Conservation (phyloP, 2,329 filamentous ascomycete genomes). For the Scedosporium dehoogii region DNA sequence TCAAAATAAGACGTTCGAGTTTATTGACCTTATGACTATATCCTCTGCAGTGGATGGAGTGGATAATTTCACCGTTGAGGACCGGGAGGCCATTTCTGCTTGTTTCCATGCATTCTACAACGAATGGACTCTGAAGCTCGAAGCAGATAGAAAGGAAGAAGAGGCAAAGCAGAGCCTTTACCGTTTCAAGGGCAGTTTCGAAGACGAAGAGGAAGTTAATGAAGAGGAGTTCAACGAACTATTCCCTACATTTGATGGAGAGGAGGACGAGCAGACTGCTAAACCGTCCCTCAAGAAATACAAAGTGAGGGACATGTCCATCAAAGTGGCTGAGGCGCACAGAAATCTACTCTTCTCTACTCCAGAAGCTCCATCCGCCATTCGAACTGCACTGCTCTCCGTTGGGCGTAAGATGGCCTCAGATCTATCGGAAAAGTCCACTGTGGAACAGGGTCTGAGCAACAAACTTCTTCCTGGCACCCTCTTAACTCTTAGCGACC, state of each 20-base stretch:
- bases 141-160: conserved; percentile 65
- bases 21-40: conserved; percentile 36
- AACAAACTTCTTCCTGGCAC: conserved; percentile 55
- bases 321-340: conserved; percentile 53
- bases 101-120: conserved; percentile 65
- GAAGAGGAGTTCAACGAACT: conserved; percentile 67
- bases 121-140: conserved; percentile 70
- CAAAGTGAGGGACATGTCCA: conserved; percentile 43
- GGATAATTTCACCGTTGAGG: conserved; percentile 25
- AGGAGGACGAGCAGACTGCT: conserved; percentile 26
- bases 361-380: conserved; percentile 27
- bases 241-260: conserved; percentile 68
- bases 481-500: conserved; percentile 55
- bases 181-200: conserved; percentile 67
- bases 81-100: conserved; percentile 49
- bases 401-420: conserved; percentile 29
- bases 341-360: conserved; percentile 37
- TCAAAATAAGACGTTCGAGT: conserved; percentile 30
- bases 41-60: conserved; percentile 36
- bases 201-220: conserved; percentile 66
- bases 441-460: conserved; percentile 27
- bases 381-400: conserved; percentile 33
- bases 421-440: conserved; percentile 13
- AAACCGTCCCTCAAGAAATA: conserved; percentile 20
- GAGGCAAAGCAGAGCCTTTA: conserved; percentile 70